Conservation (phyloP, 306 rosid species). For the Quillaja saponaria region DNA sequence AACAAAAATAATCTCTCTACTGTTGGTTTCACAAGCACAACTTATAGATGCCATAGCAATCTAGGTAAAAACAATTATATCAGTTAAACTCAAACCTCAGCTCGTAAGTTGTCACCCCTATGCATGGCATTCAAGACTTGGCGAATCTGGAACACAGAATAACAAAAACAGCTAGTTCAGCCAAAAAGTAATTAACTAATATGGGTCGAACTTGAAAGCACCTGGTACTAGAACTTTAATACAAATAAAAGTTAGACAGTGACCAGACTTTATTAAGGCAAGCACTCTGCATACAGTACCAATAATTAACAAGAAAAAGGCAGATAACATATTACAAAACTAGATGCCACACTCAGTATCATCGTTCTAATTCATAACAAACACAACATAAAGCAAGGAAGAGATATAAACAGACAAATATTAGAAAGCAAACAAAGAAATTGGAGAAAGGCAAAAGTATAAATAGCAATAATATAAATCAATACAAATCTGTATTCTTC, state of each 20-base stretch:
- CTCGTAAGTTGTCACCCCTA: slow-evolving; percentile 82
- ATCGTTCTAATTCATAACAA: too few relatives aligned
- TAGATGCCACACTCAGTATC: too few relatives aligned
- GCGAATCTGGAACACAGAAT: slow-evolving; percentile 69
- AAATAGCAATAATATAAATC: slow-evolving; percentile 13
- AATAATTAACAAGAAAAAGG: too few relatives aligned
- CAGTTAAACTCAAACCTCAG: slow-evolving; percentile 63
- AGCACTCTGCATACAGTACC: too few relatives aligned
- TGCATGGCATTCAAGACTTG: slow-evolving; percentile 88
- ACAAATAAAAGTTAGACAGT: background rate
- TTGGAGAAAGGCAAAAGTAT: slow-evolving; percentile 16
- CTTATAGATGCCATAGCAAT: slow-evolving; percentile 18
- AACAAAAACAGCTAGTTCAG: slow-evolving; percentile 29
- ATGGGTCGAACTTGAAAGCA: background rate
- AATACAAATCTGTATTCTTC: background rate
- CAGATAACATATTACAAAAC: too few relatives aligned
- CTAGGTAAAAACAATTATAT: background rate
- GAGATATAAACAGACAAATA: too few relatives aligned
- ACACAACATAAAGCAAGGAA: too few relatives aligned
- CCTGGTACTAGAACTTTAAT: background rate
- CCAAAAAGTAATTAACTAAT: background rate
- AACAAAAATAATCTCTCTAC: slow-evolving; percentile 16
- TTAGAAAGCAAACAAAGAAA: slow-evolving; percentile 20
- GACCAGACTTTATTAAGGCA: too few relatives aligned
- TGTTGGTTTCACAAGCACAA: slow-evolving; percentile 23